Evolutionary conservation across 768 basidiomycete genomes (phyloP).

Genomic region (Termitomyces sp.): DNA sequence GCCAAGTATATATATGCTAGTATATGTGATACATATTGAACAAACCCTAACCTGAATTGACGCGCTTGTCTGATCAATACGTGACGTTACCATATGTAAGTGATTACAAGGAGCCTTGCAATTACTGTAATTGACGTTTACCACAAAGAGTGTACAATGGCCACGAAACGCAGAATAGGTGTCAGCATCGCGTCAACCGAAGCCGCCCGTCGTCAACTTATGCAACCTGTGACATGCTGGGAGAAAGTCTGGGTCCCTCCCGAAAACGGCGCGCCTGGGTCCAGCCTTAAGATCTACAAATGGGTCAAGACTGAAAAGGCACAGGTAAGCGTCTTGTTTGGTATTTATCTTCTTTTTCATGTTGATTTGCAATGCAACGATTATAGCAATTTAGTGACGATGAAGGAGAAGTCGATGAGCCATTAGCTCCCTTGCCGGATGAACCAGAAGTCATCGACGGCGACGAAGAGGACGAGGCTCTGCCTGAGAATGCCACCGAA

Average conservation of each 20-base stretch:
- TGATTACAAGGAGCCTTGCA: no score
- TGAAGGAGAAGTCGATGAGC: slow-evolving; percentile 75
- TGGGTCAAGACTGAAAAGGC: slow-evolving; percentile 81
- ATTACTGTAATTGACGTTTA: not conserved
- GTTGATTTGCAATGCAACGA: not conserved
- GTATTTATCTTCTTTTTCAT: not conserved
- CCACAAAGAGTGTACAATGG: slow-evolving; percentile 39
- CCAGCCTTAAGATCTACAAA: slow-evolving; percentile 64
- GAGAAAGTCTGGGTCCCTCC: slow-evolving; percentile 72
- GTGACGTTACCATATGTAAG: no score
- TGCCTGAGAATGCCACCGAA: slow-evolving; percentile 32
- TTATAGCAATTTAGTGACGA: slow-evolving; percentile 84
- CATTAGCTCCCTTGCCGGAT: slow-evolving; percentile 74
- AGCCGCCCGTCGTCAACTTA: slow-evolving; percentile 78
- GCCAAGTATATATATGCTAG: no score
- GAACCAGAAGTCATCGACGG: slow-evolving; percentile 75
- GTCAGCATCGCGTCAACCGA: slow-evolving; percentile 75
- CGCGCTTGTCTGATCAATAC: not conserved
- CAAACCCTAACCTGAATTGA: not conserved
- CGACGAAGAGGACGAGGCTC: slow-evolving; percentile 70
- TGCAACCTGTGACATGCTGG: slow-evolving; percentile 88
- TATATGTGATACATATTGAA: no score
- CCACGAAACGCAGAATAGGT: slow-evolving; percentile 73
- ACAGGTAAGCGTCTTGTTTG: slow-evolving; percentile 46
- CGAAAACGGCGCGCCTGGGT: slow-evolving; percentile 49